phyloP scores from a whole-genome alignment of 2,329 filamentous ascomycete genomes.

The Rhynchosporium agropyri region DNA sequence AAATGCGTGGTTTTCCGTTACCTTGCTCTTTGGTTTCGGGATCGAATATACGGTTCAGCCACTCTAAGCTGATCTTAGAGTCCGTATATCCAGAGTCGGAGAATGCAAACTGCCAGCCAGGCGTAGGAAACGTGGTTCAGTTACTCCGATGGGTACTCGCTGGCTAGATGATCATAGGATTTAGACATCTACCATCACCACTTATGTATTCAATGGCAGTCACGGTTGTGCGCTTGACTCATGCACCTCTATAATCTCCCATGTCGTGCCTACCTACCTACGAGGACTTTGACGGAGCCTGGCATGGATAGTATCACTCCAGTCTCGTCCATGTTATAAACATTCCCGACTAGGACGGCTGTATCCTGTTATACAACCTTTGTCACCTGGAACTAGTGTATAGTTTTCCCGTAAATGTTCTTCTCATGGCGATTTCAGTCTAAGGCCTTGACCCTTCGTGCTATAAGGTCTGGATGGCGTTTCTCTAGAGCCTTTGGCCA shows the following conservation, averaged over 20 bases:
- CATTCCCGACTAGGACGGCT: too few relatives aligned
- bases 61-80: conserved; percentile 44
- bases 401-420: too few relatives aligned
- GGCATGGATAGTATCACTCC: conserved; percentile 23
- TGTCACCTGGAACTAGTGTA: not conserved
- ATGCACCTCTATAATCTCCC: conserved; percentile 36
- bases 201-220: conserved; percentile 28
- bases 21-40: conserved; percentile 41
- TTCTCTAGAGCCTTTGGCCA: too few relatives aligned
- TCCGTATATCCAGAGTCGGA: conserved; percentile 38
- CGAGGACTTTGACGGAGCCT: conserved; percentile 29
- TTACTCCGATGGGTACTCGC: conserved; percentile 31
- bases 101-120: conserved; percentile 38
- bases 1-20: conserved; percentile 40
- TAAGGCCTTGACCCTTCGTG: too few relatives aligned
- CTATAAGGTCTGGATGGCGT: too few relatives aligned
- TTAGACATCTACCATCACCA: conserved; percentile 36
- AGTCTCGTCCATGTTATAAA: too few relatives aligned
- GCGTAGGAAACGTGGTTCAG: conserved; percentile 31
- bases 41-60: conserved; percentile 43
- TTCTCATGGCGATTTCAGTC: too few relatives aligned
- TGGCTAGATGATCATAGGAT: conserved; percentile 39
- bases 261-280: conserved; percentile 23
- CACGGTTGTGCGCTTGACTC: conserved; percentile 35
- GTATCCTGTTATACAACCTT: conserved; percentile 5